Evolutionary conservation across 2,329 filamentous ascomycete species (phyloP).

Genomic region (Stachybotrys chlorohalonatus): DNA sequence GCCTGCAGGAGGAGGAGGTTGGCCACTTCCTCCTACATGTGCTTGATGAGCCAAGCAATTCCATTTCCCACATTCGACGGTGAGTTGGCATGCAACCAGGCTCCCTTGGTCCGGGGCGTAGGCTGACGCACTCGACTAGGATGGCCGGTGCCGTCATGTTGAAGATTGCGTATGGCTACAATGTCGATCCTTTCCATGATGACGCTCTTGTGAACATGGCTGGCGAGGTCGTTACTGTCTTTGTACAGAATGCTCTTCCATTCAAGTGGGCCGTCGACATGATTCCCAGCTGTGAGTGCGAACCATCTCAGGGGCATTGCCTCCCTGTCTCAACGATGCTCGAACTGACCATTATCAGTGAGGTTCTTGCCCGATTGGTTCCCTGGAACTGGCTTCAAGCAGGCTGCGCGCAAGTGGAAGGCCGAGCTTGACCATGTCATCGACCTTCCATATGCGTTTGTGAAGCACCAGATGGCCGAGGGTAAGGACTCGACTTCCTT

Average conservation of each 20-base stretch:
- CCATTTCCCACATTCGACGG: conserved; percentile 32
- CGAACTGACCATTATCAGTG: background rate
- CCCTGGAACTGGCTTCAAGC: conserved; percentile 1
- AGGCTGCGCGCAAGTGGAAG: background rate
- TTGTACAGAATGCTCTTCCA: conserved; percentile 4
- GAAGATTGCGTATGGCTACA: conserved; percentile 11
- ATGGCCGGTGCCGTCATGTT: conserved; percentile 8
- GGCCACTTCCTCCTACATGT: conserved; percentile 32
- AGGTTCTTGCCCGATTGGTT: background rate
- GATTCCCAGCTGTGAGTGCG: conserved; percentile 5
- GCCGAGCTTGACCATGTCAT: background rate
- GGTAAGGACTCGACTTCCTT: background rate
- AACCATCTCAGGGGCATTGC: conserved; percentile 5
- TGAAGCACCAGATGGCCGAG: background rate
- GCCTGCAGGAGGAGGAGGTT: conserved; percentile 31
- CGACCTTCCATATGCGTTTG: background rate
- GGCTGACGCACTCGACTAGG: conserved; percentile 3
- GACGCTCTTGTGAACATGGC: conserved; percentile 8
- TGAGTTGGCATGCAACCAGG: conserved; percentile 10
- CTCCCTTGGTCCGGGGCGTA: background rate
- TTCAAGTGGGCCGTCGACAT: conserved; percentile 9
- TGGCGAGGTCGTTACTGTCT: conserved; percentile 7
- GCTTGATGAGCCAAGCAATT: conserved; percentile 24
- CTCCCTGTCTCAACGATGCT: background rate
- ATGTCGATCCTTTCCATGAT: conserved; percentile 6